Base-by-base conservation (phyloP, 2,329 filamentous ascomycete genomes). In the Ophiobolus disseminans region DNA sequence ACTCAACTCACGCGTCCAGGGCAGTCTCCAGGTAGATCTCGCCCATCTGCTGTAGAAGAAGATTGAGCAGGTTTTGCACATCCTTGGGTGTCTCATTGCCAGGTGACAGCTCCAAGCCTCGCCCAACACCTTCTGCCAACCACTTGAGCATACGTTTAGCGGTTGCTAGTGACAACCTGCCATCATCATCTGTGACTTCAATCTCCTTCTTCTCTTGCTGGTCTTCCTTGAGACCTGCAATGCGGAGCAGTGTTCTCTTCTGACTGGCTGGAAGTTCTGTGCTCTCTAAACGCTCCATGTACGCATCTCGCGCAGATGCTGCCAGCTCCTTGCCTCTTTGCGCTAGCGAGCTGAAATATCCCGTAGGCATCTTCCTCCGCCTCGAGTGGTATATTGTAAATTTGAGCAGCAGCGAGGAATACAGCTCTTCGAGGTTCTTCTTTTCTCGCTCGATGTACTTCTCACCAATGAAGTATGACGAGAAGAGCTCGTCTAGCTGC, bases 61-160 rank as follows among this genome's bases (percentile, higher is more conserved):
- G 82, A 68, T 88, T 89, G 25, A 97, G 82, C 19, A 97, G 81
- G 51, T 90, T 86, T 36, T 88, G 89, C 46, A 97, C 90, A 72
- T 99, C 94, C 72, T 96, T 97, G 13, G 94, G 91, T 4, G 91
- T 97, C 62, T 99, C 94, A 48, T 83, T 88, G 41, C 87, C 86
- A 19, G 90, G 88, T 19, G 90, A 91, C n/a, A 99, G 80, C 72
- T 99, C 94, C 8, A 99, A 80, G 0, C 91, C 91, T 55, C 94
- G 83, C 30, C 94, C 89, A 19, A 99, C 93, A 54, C 90, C 91
- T 77, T 99, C 94, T 2, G 94, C 94, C 31, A 99, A 79, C 94
- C 94, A 99, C 69, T 90, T 95, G 51, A 99, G 82, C 92, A 99
- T 99, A 48, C 94, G 85, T 76, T 97, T 97, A n/a, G 92, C 90